Percentiles rank a stretch among this genome's conserved stretches.
Evolutionary conservation across 163 green algal genomes (phyloP).

Genomic region (Scenedesmus sp.): DNA sequence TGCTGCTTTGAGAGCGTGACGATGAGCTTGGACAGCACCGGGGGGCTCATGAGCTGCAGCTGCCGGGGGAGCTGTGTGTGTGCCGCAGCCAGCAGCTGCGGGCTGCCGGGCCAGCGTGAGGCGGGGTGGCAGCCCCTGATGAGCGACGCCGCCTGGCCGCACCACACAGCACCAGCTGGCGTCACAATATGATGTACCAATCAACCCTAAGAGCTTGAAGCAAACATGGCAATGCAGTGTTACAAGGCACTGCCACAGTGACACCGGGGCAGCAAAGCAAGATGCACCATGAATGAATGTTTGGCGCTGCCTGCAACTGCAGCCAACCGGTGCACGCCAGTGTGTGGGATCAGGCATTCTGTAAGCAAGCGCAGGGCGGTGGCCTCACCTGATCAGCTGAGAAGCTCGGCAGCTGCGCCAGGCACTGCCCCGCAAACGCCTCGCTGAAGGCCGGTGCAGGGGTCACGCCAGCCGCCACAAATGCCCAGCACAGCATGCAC

Average conservation of each 20-base stretch:
- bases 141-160: neutral
- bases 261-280: neutral
- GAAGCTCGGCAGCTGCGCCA: conserved; percentile 16
- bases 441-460: neutral
- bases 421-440: neutral
- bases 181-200: too few species aligned
- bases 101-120: neutral
- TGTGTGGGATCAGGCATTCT: neutral
- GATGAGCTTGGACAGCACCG: conserved; percentile 28
- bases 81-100: conserved; percentile 17
- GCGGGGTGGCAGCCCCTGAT: neutral
- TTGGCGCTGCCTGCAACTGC: neutral
- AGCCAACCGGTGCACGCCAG: neutral
- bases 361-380: neutral
- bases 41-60: neutral
- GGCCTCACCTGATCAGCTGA: conserved; percentile 38
- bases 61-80: conserved; percentile 8
- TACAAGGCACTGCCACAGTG: neutral
- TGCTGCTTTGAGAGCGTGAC: neutral
- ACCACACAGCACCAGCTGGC: neutral
- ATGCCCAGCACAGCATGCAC: conserved; percentile 42
- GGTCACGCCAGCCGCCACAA: neutral
- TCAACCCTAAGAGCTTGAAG: neutral
- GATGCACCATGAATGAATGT: too few species aligned
- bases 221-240: neutral